Percentiles rank a stretch among this genome's conserved stretches.
These are phyloP conservation scores for Cordyceps fumosorosea DNA, from an alignment of 2,329 filamentous ascomycete genomes.

Conservation along the genomic window DNA sequence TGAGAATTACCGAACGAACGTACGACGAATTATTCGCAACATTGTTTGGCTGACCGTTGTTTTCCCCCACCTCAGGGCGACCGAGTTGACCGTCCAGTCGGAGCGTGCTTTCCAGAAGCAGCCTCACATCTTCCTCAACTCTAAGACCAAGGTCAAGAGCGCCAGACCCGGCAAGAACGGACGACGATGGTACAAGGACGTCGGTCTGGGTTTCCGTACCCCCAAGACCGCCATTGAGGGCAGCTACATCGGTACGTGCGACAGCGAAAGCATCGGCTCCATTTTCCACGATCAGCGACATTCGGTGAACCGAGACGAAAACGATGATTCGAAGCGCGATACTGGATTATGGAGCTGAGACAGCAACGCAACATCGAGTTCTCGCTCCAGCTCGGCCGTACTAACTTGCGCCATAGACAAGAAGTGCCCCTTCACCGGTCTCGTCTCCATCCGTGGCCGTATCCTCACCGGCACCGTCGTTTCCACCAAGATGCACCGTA, in stretches of 20 bases:
- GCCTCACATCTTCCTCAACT: conserved; percentile 99
- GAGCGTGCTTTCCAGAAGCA: conserved; percentile 99
- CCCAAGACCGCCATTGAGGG: conserved; percentile 98
- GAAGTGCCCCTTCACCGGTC: conserved; percentile 99
- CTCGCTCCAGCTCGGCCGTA: neutral
- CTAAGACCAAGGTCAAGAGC: conserved; percentile 84
- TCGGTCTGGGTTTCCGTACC: conserved; percentile 98
- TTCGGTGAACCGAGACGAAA: neutral
- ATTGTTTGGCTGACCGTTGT: conserved; percentile 11
- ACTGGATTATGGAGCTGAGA: neutral
- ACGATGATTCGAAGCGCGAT: conserved; percentile 4
- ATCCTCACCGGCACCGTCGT: conserved; percentile 99
- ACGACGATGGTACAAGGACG: conserved; percentile 97
- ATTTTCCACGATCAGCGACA: conserved; percentile 8
- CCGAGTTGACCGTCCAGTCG: conserved; percentile 98
- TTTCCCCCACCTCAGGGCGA: conserved; percentile 60
- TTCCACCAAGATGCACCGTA: conserved; percentile 99
- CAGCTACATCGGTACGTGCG: conserved; percentile 90
- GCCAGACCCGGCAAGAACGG: conserved; percentile 83
- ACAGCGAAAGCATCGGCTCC: conserved; percentile 9
- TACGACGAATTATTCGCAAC: conserved; percentile 4
- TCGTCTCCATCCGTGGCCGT: conserved; percentile 99
- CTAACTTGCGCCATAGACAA: conserved; percentile 65
- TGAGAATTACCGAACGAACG: conserved; percentile 24
- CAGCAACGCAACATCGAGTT: neutral